These are phyloP conservation scores for Ustilago shanxiensis DNA, from an alignment of 1,284 basidiomycete species.

Conservation along the genomic window DNA sequence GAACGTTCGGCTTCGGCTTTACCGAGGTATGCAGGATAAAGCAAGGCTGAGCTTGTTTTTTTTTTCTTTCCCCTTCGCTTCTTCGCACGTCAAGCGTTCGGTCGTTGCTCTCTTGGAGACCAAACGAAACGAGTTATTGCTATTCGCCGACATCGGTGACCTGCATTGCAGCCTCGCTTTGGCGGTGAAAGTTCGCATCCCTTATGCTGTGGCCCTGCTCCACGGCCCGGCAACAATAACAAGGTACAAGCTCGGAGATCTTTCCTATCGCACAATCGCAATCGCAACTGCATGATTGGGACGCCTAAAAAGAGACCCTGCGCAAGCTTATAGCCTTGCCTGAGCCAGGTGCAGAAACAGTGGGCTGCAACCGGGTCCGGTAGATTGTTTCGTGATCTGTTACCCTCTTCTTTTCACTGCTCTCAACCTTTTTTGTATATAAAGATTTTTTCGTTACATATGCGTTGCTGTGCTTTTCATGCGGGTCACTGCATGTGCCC, in stretches of 20 bases:
- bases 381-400: neutral
- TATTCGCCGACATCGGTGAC: neutral
- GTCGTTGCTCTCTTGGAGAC: neutral
- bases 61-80: neutral
- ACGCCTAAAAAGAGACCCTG: neutral
- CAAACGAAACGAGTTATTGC: neutral
- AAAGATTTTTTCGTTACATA: neutral
- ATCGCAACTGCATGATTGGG: neutral
- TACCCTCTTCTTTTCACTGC: neutral
- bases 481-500: neutral
- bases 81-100: conserved; percentile 8
- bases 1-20: conserved; percentile 31
- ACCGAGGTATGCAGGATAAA: conserved; percentile 18
- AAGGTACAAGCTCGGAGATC: conserved; percentile 8
- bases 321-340: neutral
- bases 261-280: conserved; percentile 1
- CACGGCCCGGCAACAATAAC: neutral
- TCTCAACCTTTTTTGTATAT: conserved; percentile 13
- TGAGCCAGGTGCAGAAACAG: neutral
- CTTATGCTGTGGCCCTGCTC: neutral
- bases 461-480: conserved; percentile 9
- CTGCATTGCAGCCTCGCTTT: neutral
- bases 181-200: too few relatives aligned
- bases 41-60: conserved; percentile 1
- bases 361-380: neutral